Evolutionary conservation across 2,329 filamentous ascomycete genomes (phyloP).

Genomic region (Colletotrichum tanaceti): DNA sequence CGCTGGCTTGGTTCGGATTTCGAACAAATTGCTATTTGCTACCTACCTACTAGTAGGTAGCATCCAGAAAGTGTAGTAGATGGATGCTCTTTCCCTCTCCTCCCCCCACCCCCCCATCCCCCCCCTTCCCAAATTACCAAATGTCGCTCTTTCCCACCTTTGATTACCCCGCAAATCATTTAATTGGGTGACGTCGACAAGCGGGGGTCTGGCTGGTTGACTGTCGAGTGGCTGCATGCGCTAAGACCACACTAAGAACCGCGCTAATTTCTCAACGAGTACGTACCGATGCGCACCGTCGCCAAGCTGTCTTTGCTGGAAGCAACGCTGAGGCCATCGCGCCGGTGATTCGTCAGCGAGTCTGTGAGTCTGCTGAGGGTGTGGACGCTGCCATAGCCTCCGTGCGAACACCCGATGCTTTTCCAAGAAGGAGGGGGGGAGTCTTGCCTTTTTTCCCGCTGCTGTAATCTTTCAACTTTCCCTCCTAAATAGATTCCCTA

Average conservation of each 20-base stretch:
- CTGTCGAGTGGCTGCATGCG: conserved; percentile 6
- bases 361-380: conserved; percentile 20
- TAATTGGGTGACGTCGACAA: conserved; percentile 40
- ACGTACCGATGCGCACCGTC: conserved; percentile 23
- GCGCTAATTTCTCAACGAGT: not conserved
- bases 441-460: conserved; percentile 5
- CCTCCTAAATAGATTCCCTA: conserved; percentile 15
- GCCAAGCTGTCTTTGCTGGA: conserved; percentile 29
- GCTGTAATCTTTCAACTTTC: conserved; percentile 13
- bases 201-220: conserved; percentile 28
- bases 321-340: conserved; percentile 7
- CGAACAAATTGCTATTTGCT: conserved; percentile 9
- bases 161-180: conserved; percentile 40
- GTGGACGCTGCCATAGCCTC: conserved; percentile 33
- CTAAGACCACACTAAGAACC: not conserved
- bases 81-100: not conserved
- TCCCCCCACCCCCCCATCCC: not conserved
- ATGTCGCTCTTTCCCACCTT: conserved; percentile 32
- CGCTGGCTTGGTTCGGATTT: no score
- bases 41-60: no score
- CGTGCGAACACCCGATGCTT: conserved; percentile 11
- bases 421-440: not conserved
- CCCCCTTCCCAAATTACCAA: conserved; percentile 3
- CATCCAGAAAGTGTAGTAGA: not conserved
- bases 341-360: conserved; percentile 23